These are phyloP conservation scores for Planoprotostelium fungivorum DNA, from an alignment of 78 protist species.

Conservation along the genomic window DNA sequence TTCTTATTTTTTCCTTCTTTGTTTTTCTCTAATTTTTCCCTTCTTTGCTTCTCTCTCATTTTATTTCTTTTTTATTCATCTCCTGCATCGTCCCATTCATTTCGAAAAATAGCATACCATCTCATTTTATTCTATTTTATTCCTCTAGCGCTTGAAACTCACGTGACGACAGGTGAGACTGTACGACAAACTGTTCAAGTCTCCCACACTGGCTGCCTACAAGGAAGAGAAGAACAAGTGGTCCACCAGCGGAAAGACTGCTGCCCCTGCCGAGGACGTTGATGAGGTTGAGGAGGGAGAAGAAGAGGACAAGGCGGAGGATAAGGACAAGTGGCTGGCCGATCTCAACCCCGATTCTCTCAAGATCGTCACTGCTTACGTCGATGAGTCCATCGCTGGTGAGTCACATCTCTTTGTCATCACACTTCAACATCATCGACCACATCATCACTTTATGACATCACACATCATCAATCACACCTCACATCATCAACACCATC, in stretches of 20 bases:
- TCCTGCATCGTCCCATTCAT: too few species aligned
- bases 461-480: neutral
- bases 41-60: too few species aligned
- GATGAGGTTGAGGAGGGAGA: constrained; percentile 14
- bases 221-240: neutral
- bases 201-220: neutral
- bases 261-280: too few species aligned
- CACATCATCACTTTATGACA: neutral
- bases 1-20: too few species aligned
- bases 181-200: constrained; percentile 62
- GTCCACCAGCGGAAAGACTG: too few species aligned
- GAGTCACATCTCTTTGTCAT: neutral
- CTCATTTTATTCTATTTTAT: too few species aligned
- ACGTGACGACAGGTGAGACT: constrained; percentile 42
- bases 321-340: constrained; percentile 38
- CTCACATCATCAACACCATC: too few species aligned
- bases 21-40: too few species aligned
- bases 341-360: constrained; percentile 49
- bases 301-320: too few species aligned
- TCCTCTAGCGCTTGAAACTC: constrained; percentile 17
- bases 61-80: too few species aligned
- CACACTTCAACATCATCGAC: too few species aligned
- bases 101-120: too few species aligned
- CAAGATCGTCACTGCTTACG: constrained; percentile 31
- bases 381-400: constrained; percentile 24